Base-by-base conservation (phyloP, 106 monocot species). In the Hemerocallis citrina region DNA sequence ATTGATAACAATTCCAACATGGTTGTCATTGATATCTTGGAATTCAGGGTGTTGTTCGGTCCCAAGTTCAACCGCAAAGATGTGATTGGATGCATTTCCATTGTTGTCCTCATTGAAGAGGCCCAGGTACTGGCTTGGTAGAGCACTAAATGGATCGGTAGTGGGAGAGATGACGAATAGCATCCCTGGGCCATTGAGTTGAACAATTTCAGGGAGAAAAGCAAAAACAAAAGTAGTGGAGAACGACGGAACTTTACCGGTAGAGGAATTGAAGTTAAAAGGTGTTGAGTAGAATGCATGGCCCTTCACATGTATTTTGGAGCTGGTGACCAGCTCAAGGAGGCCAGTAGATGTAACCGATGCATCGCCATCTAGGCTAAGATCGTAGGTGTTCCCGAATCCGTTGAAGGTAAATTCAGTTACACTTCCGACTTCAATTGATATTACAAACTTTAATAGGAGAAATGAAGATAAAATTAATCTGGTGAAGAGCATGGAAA, bases 31-130 rank as follows among this genome's bases (percentile, higher is more conserved):
- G 25, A 63, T 47, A 16, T 34, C 63, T 1, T 9, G 0, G 52
- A 79, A 73, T 57, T 79, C 76, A 21, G 68, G 67, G 55, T 79
- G 70, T 61, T 57, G 64, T 11, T 69, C 76, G 10, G 79, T 85
- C 63, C 74, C 77, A 62, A 77, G 61, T 67, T 83, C 82, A 34
- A 83, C 73, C 16, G 77, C 74, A 49, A 83, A 67, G 62, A 78
- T 13, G 59, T 74, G 70, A 41, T 70, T 77, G 52, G 66, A 29
- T 20, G 42, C 35, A 55, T 67, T 67, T 4, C 63, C 63, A n/a
- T 47, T 63, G 63, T 45, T 44, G 45, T 16, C 4, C 10, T 12
- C 5, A 17, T 63, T 63, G 63, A 63, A 46, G 30, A 63, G 46
- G 30, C 63, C 63, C 30, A 63, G 16, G 32, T 29, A 47, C 23